These are phyloP conservation scores for Aquilaria malaccensis DNA, from an alignment of 345 rosid species.

Conservation along the genomic window DNA sequence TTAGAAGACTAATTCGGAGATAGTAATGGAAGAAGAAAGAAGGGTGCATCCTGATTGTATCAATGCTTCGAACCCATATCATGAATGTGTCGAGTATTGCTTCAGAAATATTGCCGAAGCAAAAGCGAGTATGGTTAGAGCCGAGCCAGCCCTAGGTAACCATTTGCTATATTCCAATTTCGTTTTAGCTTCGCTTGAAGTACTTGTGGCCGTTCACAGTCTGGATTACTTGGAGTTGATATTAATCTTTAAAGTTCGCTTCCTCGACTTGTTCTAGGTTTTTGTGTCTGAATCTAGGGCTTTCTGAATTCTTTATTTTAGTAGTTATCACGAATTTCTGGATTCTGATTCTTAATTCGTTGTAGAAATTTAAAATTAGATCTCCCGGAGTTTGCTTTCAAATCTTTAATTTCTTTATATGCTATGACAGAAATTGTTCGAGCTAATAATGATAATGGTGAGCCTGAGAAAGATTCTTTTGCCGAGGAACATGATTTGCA, in stretches of 20 bases:
- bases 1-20: too few species aligned
- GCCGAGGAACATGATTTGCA: conserved; percentile 26
- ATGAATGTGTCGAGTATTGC: conserved; percentile 78
- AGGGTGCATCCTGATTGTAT: conserved; percentile 60
- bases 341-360: too few species aligned
- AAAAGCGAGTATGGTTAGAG: conserved; percentile 27
- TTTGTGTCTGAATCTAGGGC: too few species aligned
- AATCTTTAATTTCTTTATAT: conserved; percentile 3
- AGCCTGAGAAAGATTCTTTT: conserved; percentile 15
- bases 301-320: too few species aligned
- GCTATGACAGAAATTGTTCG: conserved; percentile 27
- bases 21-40: conserved; percentile 35
- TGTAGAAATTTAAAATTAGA: too few species aligned
- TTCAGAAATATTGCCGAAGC: conserved; percentile 67
- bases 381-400: too few species aligned
- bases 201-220: background rate
- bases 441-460: conserved; percentile 22
- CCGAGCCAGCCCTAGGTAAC: conserved; percentile 30
- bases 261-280: too few species aligned
- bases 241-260: too few species aligned
- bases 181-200: too few species aligned
- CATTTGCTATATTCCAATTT: too few species aligned
- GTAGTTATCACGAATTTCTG: too few species aligned
- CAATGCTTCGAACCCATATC: conserved; percentile 70
- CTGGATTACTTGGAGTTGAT: background rate